Percentiles rank a stretch among this genome's conserved stretches.
Evolutionary conservation across 1,139 yeast species (phyloP).

Genomic region (Hemisphaericaspora xylanilytica): DNA sequence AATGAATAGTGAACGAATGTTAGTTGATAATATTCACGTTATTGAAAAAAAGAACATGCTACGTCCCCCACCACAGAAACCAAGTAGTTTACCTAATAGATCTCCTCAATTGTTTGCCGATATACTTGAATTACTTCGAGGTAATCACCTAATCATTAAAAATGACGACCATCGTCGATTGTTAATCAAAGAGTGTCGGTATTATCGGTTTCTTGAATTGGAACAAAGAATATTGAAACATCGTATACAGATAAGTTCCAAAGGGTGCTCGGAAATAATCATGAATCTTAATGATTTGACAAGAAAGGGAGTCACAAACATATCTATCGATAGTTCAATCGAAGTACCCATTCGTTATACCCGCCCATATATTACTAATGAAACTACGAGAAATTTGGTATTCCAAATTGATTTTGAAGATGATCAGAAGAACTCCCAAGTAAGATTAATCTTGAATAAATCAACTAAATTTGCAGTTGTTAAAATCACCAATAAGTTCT

Average conservation of each 20-base stretch:
- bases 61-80: slow-evolving; percentile 76
- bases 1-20: slow-evolving; percentile 51
- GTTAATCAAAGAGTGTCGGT: slow-evolving; percentile 67
- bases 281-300: slow-evolving; percentile 50
- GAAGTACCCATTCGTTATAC: slow-evolving; percentile 42
- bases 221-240: slow-evolving; percentile 68
- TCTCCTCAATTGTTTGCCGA: slow-evolving; percentile 61
- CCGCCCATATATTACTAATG: slow-evolving; percentile 52
- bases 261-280: slow-evolving; percentile 52
- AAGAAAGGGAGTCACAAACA: slow-evolving; percentile 38
- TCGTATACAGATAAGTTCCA: slow-evolving; percentile 40
- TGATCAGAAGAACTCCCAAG: slow-evolving; percentile 21
- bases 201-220: slow-evolving; percentile 70
- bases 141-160: slow-evolving; percentile 46
- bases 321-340: slow-evolving; percentile 17
- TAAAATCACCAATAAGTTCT: slow-evolving; percentile 25
- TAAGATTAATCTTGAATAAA: slow-evolving; percentile 32
- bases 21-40: slow-evolving; percentile 42
- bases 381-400: slow-evolving; percentile 46
- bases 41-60: slow-evolving; percentile 44
- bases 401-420: slow-evolving; percentile 48
- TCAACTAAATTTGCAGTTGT: slow-evolving; percentile 24
- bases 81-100: slow-evolving; percentile 52
- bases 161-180: slow-evolving; percentile 55
- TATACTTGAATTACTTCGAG: slow-evolving; percentile 54